Evolutionary conservation across 306 rosid species (phyloP), one percentile per base, ranked within the genome.

Genomic region (Morella rubra): DNA sequence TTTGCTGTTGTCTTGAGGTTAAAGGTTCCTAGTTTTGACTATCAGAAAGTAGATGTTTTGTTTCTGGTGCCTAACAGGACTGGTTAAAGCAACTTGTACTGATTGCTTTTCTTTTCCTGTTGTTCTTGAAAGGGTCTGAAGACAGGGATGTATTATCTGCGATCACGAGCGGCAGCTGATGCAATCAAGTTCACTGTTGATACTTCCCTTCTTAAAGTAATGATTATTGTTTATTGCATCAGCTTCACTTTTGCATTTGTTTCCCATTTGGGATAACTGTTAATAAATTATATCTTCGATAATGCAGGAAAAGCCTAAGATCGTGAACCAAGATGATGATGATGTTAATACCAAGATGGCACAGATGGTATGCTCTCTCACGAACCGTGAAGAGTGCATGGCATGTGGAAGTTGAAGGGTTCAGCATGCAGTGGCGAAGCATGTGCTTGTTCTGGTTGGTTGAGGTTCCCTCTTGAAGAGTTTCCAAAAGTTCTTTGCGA

Each of bases 121-220:
- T 77, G 22, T 13, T 80, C 44, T 22, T 54, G 27, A 59, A 51
- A 91, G 97, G 98, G 98, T 69, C 74, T 93, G 77, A 93, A 93
- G 77, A 91, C 97, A 7, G 97, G 98, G 54, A 91, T 93, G 98
- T 93, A 91, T 78, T 91, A 93, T 79, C 93, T 93, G 27, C 86
- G 97, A 64, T 79, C 93, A 59, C 88, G 88, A 7, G 93, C 98
- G 11, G 98, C 97, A 37, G 91, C 91, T 7, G 96, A 93, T 41
- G 98, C 98, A 41, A 93, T 93, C 83, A 90, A 93, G 87, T 90
- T 93, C 76, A 91, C 98, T 9, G 97, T 93, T 6, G 97, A 93
- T 82, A 81, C 92, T 20, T 50, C 95, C 47, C 61, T 77, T 77
- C 86, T 91, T 45, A 82, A 88, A 53, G 97, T 89, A 85, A 81